phyloP scores from a whole-genome alignment of 2,329 filamentous ascomycete species.

The Teratosphaeria pseudoeucalypti region DNA sequence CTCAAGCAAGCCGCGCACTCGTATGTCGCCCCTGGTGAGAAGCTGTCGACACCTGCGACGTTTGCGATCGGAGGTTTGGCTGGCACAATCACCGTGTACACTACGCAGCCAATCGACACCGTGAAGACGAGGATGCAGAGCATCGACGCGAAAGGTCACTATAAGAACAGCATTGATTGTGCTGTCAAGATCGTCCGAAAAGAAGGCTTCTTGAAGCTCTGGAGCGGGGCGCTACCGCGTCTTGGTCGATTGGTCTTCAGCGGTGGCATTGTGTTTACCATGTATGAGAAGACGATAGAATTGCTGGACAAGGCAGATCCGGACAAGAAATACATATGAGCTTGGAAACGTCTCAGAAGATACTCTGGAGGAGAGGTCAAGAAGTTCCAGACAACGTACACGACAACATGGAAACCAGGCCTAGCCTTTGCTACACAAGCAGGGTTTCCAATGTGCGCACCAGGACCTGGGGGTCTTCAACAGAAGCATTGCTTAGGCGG shows the following conservation, averaged over 20 bases:
- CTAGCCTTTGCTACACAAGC: neutral
- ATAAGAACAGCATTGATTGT: constrained; percentile 82
- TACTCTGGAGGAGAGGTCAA: neutral
- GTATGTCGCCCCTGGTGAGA: constrained; percentile 89
- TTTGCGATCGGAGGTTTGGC: constrained; percentile 86
- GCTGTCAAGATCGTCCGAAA: constrained; percentile 74
- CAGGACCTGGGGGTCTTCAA: too few relatives aligned
- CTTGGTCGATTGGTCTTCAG: constrained; percentile 78
- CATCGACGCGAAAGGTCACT: constrained; percentile 67
- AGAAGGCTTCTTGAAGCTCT: constrained; percentile 82
- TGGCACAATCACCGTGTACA: constrained; percentile 79
- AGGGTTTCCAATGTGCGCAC: neutral
- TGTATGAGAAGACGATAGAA: constrained; percentile 96
- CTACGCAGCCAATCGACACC: constrained; percentile 68
- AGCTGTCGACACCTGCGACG: constrained; percentile 75
- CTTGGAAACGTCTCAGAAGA: neutral
- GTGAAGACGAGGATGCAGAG: constrained; percentile 98
- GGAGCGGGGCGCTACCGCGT: constrained; percentile 84
- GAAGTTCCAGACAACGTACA: neutral
- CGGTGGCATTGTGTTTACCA: constrained; percentile 94
- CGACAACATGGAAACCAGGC: neutral
- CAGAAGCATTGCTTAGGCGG: too few relatives aligned
- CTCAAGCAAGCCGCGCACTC: constrained; percentile 86
- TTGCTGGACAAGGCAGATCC: constrained; percentile 72
- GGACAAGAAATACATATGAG: constrained; percentile 62